phyloP scores from a whole-genome alignment of 164 flowering plant species.

The Piper longum region DNA sequence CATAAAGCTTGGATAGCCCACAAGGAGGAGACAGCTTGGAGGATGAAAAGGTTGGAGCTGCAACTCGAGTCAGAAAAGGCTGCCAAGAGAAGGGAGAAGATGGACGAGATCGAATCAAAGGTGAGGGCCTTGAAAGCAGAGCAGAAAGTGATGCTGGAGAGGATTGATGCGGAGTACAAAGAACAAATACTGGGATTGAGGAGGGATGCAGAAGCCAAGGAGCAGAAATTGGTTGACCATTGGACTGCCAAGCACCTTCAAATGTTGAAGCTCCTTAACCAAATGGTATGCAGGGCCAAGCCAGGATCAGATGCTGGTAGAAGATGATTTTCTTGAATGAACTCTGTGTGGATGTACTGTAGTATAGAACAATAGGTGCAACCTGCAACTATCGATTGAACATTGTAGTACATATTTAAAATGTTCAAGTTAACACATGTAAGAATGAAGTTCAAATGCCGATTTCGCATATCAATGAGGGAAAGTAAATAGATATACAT shows the following conservation, averaged over 20 bases:
- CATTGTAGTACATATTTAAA: too few species aligned
- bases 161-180: slow-evolving; percentile 69
- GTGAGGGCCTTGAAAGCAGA: slow-evolving; percentile 66
- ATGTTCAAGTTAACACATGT: not conserved
- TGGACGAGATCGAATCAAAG: slow-evolving; percentile 73
- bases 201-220: slow-evolving; percentile 81
- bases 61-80: slow-evolving; percentile 90
- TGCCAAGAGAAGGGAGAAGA: slow-evolving; percentile 51
- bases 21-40: slow-evolving; percentile 90
- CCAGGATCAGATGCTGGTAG: slow-evolving; percentile 6
- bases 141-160: slow-evolving; percentile 38
- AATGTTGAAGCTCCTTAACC: slow-evolving; percentile 55
- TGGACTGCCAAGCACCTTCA: slow-evolving; percentile 61
- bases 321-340: slow-evolving; percentile 1
- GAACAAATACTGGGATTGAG: slow-evolving; percentile 59
- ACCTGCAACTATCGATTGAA: not conserved
- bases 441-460: not conserved
- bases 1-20: slow-evolving; percentile 70
- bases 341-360: not conserved
- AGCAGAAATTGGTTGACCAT: slow-evolving; percentile 67
- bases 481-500: too few species aligned
- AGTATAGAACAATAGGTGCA: not conserved
- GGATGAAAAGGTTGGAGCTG: slow-evolving; percentile 67
- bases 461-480: too few species aligned
- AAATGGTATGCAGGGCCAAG: slow-evolving; percentile 41